phyloP scores from a whole-genome alignment of 1,284 basidiomycete genomes.

The Phaffia rhodozyma region DNA sequence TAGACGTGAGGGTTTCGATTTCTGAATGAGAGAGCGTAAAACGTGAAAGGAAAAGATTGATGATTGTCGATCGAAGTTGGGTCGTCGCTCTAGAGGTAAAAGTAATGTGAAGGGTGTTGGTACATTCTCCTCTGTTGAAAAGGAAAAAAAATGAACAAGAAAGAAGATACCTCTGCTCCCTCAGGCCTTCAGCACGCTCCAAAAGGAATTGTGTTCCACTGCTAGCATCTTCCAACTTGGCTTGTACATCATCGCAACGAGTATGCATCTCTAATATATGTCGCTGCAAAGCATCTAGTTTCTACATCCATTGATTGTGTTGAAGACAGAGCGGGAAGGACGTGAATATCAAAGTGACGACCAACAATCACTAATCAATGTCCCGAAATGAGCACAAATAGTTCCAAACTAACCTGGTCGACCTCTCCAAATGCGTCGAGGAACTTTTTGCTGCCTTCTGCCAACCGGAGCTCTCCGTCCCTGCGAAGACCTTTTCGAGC shows the following conservation, averaged over 20 bases:
- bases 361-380: too few species aligned
- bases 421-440: constrained; percentile 71
- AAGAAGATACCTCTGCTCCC: constrained; percentile 56
- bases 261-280: constrained; percentile 65
- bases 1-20: constrained; percentile 56
- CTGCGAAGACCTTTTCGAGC: constrained; percentile 66
- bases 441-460: constrained; percentile 67
- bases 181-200: constrained; percentile 69
- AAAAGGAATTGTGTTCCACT: constrained; percentile 70
- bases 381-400: too few species aligned
- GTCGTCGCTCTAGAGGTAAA: constrained; percentile 39
- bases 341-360: neutral
- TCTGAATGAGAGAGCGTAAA: constrained; percentile 74
- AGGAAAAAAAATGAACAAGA: neutral
- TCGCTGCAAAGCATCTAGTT: constrained; percentile 59
- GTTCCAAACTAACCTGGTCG: constrained; percentile 52
- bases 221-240: constrained; percentile 60
- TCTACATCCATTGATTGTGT: constrained; percentile 40
- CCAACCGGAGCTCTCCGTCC: constrained; percentile 70
- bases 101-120: neutral
- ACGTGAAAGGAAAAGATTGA: constrained; percentile 62
- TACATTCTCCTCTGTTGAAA: neutral
- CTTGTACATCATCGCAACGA: constrained; percentile 72
- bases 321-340: neutral
- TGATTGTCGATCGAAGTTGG: constrained; percentile 51